A percentile compares a stretch with the other conserved stretches of the same genome.
Conservation (phyloP, 495 filamentous ascomycete genomes). For the Penicillium mononematosum region DNA sequence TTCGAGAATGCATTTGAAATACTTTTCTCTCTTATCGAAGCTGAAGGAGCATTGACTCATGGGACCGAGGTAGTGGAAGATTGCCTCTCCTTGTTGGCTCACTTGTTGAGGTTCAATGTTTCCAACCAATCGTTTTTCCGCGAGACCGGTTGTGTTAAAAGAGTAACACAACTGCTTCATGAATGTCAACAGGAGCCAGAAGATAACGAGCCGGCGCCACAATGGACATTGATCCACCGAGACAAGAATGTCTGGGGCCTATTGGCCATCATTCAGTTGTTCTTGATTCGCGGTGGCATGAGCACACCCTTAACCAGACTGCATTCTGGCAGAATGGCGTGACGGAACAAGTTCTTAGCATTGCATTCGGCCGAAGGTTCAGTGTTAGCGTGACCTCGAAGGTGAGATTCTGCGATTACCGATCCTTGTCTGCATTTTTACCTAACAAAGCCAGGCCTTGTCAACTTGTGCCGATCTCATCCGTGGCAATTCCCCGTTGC, state of each 20-base stretch:
- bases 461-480: constrained; percentile 86
- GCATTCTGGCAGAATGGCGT: constrained; percentile 81
- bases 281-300: constrained; percentile 74
- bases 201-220: constrained; percentile 59
- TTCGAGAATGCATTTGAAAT: constrained; percentile 92
- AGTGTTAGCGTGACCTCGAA: constrained; percentile 78
- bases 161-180: constrained; percentile 66
- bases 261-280: constrained; percentile 79
- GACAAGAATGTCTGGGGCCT: constrained; percentile 93
- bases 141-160: constrained; percentile 81
- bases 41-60: constrained; percentile 76
- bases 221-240: constrained; percentile 72
- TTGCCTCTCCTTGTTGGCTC: constrained; percentile 88
- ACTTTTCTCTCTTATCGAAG: constrained; percentile 75
- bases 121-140: constrained; percentile 94
- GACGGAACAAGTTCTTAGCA: constrained; percentile 75
- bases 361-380: constrained; percentile 76
- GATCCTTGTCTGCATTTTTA: background rate
- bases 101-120: constrained; percentile 81
- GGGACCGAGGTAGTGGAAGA: constrained; percentile 93
- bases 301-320: constrained; percentile 82
- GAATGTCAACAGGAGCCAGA: constrained; percentile 59
- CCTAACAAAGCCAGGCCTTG: constrained; percentile 59
- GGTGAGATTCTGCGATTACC: constrained; percentile 46
- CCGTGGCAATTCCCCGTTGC: constrained; percentile 71